These are phyloP conservation scores for Cercospora sp. DNA, from an alignment of 2,329 filamentous ascomycete genomes.

Conservation along the genomic window DNA sequence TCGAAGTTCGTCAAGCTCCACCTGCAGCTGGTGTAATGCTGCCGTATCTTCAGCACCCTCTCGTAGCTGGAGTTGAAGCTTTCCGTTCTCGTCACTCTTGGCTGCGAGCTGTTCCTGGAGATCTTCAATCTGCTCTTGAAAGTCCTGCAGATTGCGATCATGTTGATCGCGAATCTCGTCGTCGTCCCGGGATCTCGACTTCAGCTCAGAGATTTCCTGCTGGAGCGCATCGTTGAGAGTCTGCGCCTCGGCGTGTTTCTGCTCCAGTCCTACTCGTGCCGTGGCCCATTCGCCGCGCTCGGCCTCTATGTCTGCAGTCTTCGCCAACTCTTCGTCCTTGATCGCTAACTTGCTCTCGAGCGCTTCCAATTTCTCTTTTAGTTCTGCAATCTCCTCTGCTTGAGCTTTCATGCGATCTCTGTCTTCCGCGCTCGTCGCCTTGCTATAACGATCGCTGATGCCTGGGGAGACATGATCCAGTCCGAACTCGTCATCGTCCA, in stretches of 20 bases:
- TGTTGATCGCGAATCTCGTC: constrained; percentile 30
- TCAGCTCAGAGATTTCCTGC: constrained; percentile 72
- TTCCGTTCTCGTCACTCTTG: constrained; percentile 53
- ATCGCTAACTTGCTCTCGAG: constrained; percentile 69
- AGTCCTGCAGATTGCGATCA: constrained; percentile 27
- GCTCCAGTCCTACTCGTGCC: constrained; percentile 67
- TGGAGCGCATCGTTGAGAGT: constrained; percentile 77
- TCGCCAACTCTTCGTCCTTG: constrained; percentile 59
- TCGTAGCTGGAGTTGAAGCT: constrained; percentile 42
- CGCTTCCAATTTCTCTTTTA: constrained; percentile 70
- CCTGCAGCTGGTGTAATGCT: constrained; percentile 34
- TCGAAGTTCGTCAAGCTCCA: constrained; percentile 24
- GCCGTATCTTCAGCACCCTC: constrained; percentile 43
- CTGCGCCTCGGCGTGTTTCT: constrained; percentile 47
- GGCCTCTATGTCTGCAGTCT: constrained; percentile 19
- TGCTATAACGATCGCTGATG: constrained; percentile 21
- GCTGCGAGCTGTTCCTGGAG: constrained; percentile 44
- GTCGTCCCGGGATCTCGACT: constrained; percentile 44
- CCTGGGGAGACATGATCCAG: constrained; percentile 29
- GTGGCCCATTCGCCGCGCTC: constrained; percentile 33
- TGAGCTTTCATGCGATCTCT: constrained; percentile 74
- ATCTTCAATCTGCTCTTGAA: constrained; percentile 26
- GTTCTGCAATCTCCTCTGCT: constrained; percentile 70
- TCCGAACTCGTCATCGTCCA: constrained; percentile 45
- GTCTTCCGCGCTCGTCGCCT: constrained; percentile 53